Base-by-base conservation (phyloP, 129 eudicot species). In the Daucus carota region DNA sequence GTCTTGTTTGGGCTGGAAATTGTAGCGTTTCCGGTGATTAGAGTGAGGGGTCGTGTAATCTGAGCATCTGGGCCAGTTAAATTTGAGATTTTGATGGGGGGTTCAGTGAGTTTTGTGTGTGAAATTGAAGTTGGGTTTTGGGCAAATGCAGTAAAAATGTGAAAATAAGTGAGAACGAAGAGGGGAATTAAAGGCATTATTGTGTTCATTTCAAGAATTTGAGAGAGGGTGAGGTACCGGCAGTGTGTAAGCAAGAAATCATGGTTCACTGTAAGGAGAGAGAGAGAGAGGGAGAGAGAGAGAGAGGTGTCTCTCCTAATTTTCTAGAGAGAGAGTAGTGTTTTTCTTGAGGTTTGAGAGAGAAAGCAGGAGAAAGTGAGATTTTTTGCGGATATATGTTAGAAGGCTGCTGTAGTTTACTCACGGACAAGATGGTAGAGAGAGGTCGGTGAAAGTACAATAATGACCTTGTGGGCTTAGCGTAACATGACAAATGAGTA, bases 1-100 rank as follows among this genome's bases (percentile, higher is more conserved):
- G 96, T 90, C 28, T 45, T 72, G 86, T 88, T 88, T 14, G 78
- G 83, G 75, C 96, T 92, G 8, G 66, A 18, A 44, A 92, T 66
- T 0, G 90, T 88, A 8, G 84, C 6, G 75, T 85, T 92, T 8
- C 87, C 93, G 47, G 85, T 65, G 44, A 92, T 74, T 48, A 92
- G 22, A 10, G 72, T 72, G 2, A 50, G 38, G 31, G 80, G 75
- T 31, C 38, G 33, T n/a, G 44, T n/a, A 41, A 41, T 70, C 45
- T n/a, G 74, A 70, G 50, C 15, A 9, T 70, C 54, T 24, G 74
- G 48, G 50, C 44, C 48, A 4, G 73, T 69, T 69, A 41, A 69
- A 70, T 70, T 41, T 13, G 74, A n/a, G 74, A 3, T 41, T 70
- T n/a, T 36, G 26, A 34, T 22, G 47, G 8, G 12, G 73, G 73